Base-by-base conservation (phyloP, 2,329 filamentous ascomycete genomes). In the Ceratocystis eucalypticola region DNA sequence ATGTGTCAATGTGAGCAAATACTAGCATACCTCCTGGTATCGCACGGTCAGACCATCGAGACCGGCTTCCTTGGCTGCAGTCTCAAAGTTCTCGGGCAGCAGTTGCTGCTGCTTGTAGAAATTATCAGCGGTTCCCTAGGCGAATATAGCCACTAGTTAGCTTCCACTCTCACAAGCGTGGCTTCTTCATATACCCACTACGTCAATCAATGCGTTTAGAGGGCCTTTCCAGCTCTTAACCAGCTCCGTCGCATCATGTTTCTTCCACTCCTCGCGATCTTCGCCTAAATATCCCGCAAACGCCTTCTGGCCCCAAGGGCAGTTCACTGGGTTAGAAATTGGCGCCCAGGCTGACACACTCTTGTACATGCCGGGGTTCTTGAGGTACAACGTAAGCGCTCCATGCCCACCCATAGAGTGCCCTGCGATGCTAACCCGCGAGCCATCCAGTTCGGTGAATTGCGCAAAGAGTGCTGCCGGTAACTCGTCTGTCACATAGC, bases 401-500 rank as follows among this genome's bases (percentile, higher is more conserved):
- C 94, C 94, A 76, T 99, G 94, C 0, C 94, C 94, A 70, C 94
- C 94, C 94, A 99, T 99, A 72, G 87, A 92, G 79, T 99, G 94
- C 5, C 94, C 94, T 50, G 89, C 90, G 72, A 99, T 94, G 75
- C 87, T 88, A 66, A 96, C 85, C 50, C 87, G 82, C 33, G 72
- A 76, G 0, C 76, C 73, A 75, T 97, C 93, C 37, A 99, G 79
- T 71, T 75, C 81, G 37, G 83, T 79, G 77, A 91, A 96, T 30
- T 83, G 81, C 37, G 76, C 76, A 76, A 92, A 95, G 28, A 97
- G 82, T 1, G 86, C 80, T 17, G 80, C 78, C 0, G 92, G 93
- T n/a, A 99, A 85, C 77, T 99, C 94, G 65, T 83, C 76, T n/a
- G 88, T 87, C 70, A 99, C 82, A 79, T 99, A 99, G 69, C 82